Evolutionary conservation across 1,284 basidiomycete genomes (phyloP), one percentile per base, ranked within the genome.

Genomic region (Cystobasidium pallidum): DNA sequence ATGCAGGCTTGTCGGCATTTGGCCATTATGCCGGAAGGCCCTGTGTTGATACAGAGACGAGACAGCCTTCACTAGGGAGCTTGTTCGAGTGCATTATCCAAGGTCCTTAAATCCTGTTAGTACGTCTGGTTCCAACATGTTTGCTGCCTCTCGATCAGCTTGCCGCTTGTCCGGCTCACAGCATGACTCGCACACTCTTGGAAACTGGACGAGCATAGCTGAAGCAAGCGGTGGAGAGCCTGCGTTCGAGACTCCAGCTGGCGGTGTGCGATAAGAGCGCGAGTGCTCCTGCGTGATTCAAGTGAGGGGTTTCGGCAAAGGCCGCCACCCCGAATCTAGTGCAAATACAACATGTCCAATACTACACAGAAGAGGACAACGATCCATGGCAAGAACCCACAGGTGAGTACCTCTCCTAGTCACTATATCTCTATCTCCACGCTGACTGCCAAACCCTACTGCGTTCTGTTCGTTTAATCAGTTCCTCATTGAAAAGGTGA

Each of bases 401-500:
- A 91, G 84, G 91, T 91, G 78, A 65, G 78, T 73, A 32, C n/a
- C 2, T 54, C 54, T 34, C 19, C 15, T 6, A 28, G 30, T n/a
- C 17, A 34, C 1, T 19, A 36, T 62, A 7, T 21, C 24, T 55
- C 19, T 58, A 36, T 3, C 59, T 15, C 8, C 15, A 7, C 36
- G 36, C 49, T 26, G 17, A 6, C 30, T 55, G 2, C n/a, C 15
- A 21, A 68, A 57, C 26, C 30, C 28, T 2, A 39, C 21, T 45
- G 41, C 6, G 24, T n/a, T n/a, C 34, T 32, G 24, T 11, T 52
- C 24, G 28, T 75, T 26, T 80, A n/a, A n/a, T n/a, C n/a, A 98
- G 92, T 94, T 89, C 82, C 84, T 99, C 80, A 90, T 99, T 58
- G 96, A 99, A 84, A 96, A 94, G 68, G 91, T 98, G 75, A 94